phyloP scores from a whole-genome alignment of 73 alveolate species.

The Paramecium caudatum region DNA sequence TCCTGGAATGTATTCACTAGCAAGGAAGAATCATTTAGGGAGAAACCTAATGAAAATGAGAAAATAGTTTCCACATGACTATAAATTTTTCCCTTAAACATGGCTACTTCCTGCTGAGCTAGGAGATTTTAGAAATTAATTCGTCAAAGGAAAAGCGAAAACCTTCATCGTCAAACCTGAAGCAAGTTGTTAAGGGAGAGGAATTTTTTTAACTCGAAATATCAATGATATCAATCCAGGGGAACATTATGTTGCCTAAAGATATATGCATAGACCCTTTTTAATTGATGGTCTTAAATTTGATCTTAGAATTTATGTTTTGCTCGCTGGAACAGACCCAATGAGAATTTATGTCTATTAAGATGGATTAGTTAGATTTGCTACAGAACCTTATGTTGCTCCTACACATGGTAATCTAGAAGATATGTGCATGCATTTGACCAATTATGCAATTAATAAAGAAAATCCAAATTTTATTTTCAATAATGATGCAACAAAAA shows the following conservation, averaged over 20 bases:
- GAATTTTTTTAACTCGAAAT: constrained; percentile 92
- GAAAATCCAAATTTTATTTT: constrained; percentile 79
- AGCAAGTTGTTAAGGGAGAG: constrained; percentile 96
- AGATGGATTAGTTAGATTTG: constrained; percentile 95
- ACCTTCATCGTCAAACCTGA: constrained; percentile 95
- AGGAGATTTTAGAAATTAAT: constrained; percentile 75
- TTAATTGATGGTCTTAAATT: constrained; percentile 95
- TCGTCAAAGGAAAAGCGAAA: constrained; percentile 75
- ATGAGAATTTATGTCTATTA: constrained; percentile 90
- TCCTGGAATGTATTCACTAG: constrained; percentile 92
- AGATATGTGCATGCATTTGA: constrained; percentile 89
- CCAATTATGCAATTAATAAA: constrained; percentile 94
- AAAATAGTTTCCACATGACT: constrained; percentile 82
- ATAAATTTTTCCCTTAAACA: constrained; percentile 87
- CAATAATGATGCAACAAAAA: constrained; percentile 79
- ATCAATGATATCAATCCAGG: constrained; percentile 87
- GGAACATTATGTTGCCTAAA: constrained; percentile 93
- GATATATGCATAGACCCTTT: constrained; percentile 93
- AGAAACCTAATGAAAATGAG: constrained; percentile 89
- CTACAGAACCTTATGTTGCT: constrained; percentile 88
- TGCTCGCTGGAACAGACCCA: constrained; percentile 93
- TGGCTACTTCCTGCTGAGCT: constrained; percentile 90
- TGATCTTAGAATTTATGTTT: constrained; percentile 94
- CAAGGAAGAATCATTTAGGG: constrained; percentile 93
- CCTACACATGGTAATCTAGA: constrained; percentile 78